Percentiles rank a stretch among this genome's conserved stretches.
Evolutionary conservation across 768 basidiomycete genomes (phyloP).

Genomic region (Boletus rubescentipes): DNA sequence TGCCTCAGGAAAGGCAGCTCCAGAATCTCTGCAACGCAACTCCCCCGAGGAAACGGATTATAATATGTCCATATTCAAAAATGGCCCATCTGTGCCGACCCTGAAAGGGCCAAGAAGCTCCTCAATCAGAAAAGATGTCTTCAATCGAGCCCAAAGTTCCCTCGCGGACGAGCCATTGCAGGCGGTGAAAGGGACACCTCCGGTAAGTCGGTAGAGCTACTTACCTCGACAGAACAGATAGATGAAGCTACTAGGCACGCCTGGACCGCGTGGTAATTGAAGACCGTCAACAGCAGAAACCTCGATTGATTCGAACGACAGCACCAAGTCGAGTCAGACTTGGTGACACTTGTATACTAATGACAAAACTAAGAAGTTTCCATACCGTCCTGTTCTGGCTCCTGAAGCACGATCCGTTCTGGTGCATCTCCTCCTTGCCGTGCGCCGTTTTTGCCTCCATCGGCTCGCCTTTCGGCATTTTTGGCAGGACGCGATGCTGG

Average conservation of each 20-base stretch:
- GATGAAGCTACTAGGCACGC: not conserved
- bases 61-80: not conserved
- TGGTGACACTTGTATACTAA: not conserved
- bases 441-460: conserved; percentile 7
- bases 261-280: not conserved
- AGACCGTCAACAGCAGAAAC: not conserved
- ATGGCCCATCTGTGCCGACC: not conserved
- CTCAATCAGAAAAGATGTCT: not conserved
- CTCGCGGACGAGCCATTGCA: not conserved
- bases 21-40: not conserved
- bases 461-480: conserved; percentile 7
- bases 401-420: conserved; percentile 37
- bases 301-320: not conserved
- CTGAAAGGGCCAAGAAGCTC: not conserved
- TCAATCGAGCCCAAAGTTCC: not conserved
- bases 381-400: conserved; percentile 45
- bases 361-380: conserved; percentile 25
- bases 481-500: not conserved
- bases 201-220: not conserved
- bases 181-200: not conserved
- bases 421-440: conserved; percentile 7
- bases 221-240: not conserved
- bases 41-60: not conserved
- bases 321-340: not conserved
- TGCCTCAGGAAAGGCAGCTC: not conserved